Evolutionary conservation across 441 rosid species (phyloP).

Genomic region (Pelargonium exstipulatum): DNA sequence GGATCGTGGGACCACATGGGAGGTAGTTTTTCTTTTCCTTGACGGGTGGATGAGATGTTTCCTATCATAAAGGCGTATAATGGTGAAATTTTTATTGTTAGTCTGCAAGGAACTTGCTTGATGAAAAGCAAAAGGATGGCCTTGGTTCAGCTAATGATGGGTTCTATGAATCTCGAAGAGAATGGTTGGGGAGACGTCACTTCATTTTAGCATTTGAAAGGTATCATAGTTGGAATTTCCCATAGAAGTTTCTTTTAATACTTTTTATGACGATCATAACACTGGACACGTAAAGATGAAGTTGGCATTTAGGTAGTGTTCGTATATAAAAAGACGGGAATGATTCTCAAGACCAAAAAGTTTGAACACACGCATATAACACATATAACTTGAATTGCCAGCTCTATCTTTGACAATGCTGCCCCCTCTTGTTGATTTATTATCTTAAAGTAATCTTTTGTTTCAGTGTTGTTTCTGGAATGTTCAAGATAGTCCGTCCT

Average conservation of each 20-base stretch:
- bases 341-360: too few species aligned
- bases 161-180: conserved; percentile 92
- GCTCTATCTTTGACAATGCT: neutral
- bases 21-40: conserved; percentile 40
- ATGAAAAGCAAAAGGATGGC: conserved; percentile 77
- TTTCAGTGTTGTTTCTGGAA: conserved; percentile 69
- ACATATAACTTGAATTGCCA: too few species aligned
- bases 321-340: too few species aligned
- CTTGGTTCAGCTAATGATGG: conserved; percentile 79
- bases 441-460: conserved; percentile 4
- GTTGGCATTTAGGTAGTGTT: neutral
- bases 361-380: too few species aligned
- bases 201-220: conserved; percentile 90
- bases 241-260: neutral
- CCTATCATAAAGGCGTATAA: conserved; percentile 9
- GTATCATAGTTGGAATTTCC: conserved; percentile 32
- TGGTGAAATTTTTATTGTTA: conserved; percentile 31
- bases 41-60: conserved; percentile 13
- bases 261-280: neutral
- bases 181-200: conserved; percentile 95
- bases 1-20: conserved; percentile 95
- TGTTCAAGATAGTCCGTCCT: conserved; percentile 88
- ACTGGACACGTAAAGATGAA: neutral
- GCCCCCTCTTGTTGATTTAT: neutral
- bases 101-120: conserved; percentile 76